phyloP scores from a whole-genome alignment of 1,284 basidiomycete genomes.

The Porogramme epimiltina region DNA sequence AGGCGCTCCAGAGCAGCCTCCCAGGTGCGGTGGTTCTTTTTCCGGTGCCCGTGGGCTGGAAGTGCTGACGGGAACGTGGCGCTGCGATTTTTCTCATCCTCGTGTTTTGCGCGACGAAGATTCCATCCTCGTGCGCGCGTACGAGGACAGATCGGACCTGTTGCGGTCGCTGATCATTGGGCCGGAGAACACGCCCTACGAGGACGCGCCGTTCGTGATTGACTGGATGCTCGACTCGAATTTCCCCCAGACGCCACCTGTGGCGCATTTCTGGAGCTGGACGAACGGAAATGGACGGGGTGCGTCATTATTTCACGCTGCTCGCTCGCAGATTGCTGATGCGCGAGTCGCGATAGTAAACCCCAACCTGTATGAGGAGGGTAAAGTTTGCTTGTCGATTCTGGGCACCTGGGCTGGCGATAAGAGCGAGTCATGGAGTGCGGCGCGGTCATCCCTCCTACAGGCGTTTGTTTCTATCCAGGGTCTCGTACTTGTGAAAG shows the following conservation, averaged over 20 bases:
- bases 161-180: slow-evolving; percentile 90
- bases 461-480: slow-evolving; percentile 95
- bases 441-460: slow-evolving; percentile 80
- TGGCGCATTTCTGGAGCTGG: slow-evolving; percentile 92
- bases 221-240: slow-evolving; percentile 90
- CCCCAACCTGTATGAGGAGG: slow-evolving; percentile 93
- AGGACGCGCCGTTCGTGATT: slow-evolving; percentile 92
- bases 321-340: background rate
- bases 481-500: slow-evolving; percentile 88
- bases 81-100: no score
- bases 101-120: slow-evolving; percentile 40
- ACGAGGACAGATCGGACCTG: slow-evolving; percentile 84
- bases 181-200: slow-evolving; percentile 91
- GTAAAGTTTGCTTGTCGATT: slow-evolving; percentile 92
- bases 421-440: slow-evolving; percentile 82
- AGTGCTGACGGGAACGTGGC: background rate
- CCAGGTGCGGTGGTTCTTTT: slow-evolving; percentile 57
- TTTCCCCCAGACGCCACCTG: slow-evolving; percentile 86
- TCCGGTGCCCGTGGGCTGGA: background rate
- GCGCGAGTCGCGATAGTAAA: no score
- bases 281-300: slow-evolving; percentile 92
- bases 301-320: slow-evolving; percentile 36
- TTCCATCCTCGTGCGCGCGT: slow-evolving; percentile 72
- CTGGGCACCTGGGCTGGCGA: slow-evolving; percentile 93
- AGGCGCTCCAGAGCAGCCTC: slow-evolving; percentile 75